phyloP scores from a whole-genome alignment of 106 monocot genomes.

The Acorus gramineus region DNA sequence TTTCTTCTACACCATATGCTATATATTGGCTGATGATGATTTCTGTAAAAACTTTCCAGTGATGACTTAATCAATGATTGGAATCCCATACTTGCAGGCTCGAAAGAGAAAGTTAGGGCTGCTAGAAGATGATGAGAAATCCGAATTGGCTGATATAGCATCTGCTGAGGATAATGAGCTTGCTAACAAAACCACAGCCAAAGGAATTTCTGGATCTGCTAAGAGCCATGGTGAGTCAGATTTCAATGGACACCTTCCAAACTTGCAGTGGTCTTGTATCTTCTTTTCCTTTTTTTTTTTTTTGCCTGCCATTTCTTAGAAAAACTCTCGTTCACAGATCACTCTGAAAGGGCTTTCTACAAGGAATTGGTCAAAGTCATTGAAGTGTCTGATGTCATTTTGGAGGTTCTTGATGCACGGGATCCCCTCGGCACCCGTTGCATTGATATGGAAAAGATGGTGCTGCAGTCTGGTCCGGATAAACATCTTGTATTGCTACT shows the following conservation, averaged over 20 bases:
- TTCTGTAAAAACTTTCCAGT: neutral
- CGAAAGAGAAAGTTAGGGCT: slow-evolving; percentile 72
- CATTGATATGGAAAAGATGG: slow-evolving; percentile 87
- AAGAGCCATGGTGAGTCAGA: slow-evolving; percentile 46
- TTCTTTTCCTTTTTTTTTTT: neutral
- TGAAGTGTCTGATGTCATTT: slow-evolving; percentile 95
- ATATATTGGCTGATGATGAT: neutral
- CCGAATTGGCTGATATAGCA: slow-evolving; percentile 19
- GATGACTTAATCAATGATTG: neutral
- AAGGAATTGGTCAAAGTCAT: slow-evolving; percentile 94
- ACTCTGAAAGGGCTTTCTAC: slow-evolving; percentile 89
- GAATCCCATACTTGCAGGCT: slow-evolving; percentile 30
- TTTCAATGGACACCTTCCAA: neutral
- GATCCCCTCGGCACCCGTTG: slow-evolving; percentile 96
- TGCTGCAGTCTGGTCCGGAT: slow-evolving; percentile 70
- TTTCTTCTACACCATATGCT: too few species aligned
- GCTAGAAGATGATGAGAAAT: slow-evolving; percentile 29
- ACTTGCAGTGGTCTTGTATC: neutral
- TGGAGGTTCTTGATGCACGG: slow-evolving; percentile 96
- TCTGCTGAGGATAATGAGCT: slow-evolving; percentile 25
- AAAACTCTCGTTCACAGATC: slow-evolving; percentile 36
- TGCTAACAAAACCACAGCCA: slow-evolving; percentile 19
- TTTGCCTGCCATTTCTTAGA: neutral
- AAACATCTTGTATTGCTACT: slow-evolving; percentile 85
- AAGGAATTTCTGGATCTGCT: slow-evolving; percentile 16